Conservation (phyloP, 2,329 filamentous ascomycete species). For the Paraphaeosphaeria sporulosa region DNA sequence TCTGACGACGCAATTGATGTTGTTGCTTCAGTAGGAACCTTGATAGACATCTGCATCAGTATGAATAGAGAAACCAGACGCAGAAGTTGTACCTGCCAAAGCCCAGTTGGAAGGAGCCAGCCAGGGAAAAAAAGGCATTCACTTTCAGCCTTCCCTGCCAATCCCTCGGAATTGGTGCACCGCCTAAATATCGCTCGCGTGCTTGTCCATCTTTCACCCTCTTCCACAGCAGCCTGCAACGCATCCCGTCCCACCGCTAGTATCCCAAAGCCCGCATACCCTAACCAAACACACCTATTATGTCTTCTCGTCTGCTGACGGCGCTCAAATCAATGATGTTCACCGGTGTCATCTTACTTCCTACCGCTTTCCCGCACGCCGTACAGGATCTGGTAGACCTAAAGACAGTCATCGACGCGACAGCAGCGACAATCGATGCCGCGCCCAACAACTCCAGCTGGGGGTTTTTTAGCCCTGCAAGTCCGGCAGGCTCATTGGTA, state of each 20-base stretch:
- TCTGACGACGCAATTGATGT: not conserved
- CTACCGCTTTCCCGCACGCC: slow-evolving; percentile 31
- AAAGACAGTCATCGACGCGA: slow-evolving; percentile 35
- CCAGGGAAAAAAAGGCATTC: not conserved
- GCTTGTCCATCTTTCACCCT: not conserved
- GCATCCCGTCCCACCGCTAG: slow-evolving; percentile 4
- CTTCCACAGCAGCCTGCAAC: slow-evolving; percentile 7
- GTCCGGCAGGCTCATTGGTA: slow-evolving; percentile 23
- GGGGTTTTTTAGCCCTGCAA: slow-evolving; percentile 28
- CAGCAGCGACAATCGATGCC: slow-evolving; percentile 37
- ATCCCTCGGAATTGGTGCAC: too few relatives aligned
- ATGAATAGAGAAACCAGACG: not conserved
- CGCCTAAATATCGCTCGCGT: not conserved
- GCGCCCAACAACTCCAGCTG: slow-evolving; percentile 39
- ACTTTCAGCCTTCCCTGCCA: not conserved
- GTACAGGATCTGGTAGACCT: slow-evolving; percentile 41
- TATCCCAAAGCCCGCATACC: slow-evolving; percentile 8
- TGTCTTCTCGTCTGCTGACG: slow-evolving; percentile 15
- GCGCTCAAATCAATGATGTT: slow-evolving; percentile 33
- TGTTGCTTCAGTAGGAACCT: not conserved
- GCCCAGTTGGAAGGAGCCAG: not conserved
- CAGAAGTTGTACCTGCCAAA: not conserved
- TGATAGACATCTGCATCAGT: not conserved
- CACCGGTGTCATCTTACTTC: slow-evolving; percentile 36
- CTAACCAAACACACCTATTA: slow-evolving; percentile 14